A percentile compares a stretch with the other conserved stretches of the same genome.
These are phyloP conservation scores for Taiozyma sp. DNA, from an alignment of 1,139 yeast genomes.

Conservation along the genomic window DNA sequence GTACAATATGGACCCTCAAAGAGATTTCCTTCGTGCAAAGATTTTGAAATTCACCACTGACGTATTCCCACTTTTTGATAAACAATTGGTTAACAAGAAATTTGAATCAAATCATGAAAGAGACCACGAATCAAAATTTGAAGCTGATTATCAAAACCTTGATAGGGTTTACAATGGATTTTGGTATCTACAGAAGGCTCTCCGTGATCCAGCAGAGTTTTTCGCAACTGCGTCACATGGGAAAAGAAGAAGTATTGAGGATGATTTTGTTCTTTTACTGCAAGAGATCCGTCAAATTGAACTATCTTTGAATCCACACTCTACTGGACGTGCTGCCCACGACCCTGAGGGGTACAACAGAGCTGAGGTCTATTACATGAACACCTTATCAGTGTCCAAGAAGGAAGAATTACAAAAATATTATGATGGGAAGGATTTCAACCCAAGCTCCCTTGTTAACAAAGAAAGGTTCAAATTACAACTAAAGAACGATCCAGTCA, in stretches of 20 bases:
- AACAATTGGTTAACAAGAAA: conserved; percentile 10
- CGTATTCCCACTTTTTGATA: conserved; percentile 11
- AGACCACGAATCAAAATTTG: conserved; percentile 3
- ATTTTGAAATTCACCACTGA: conserved; percentile 11
- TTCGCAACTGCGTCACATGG: background rate
- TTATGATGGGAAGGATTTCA: conserved; percentile 11
- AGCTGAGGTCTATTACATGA: conserved; percentile 5
- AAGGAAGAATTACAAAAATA: conserved; percentile 6
- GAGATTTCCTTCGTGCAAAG: conserved; percentile 16
- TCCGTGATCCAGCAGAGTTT: conserved; percentile 10
- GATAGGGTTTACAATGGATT: conserved; percentile 2
- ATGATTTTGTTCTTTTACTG: background rate
- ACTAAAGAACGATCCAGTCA: conserved; percentile 8
- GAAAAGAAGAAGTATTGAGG: background rate
- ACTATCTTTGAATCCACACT: background rate
- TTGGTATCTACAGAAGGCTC: conserved; percentile 16
- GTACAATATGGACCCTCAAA: conserved; percentile 12
- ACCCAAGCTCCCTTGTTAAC: conserved; percentile 14
- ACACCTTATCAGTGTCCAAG: conserved; percentile 5
- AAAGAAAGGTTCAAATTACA: conserved; percentile 13
- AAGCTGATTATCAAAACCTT: background rate
- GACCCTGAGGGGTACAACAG: conserved; percentile 1
- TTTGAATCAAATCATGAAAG: conserved; percentile 14
- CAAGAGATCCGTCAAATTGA: background rate
- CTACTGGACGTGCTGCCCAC: background rate